These are phyloP conservation scores for Allomyces macrogynus DNA, from an alignment of 192 early-diverging fungal genomes.

Conservation along the genomic window DNA sequence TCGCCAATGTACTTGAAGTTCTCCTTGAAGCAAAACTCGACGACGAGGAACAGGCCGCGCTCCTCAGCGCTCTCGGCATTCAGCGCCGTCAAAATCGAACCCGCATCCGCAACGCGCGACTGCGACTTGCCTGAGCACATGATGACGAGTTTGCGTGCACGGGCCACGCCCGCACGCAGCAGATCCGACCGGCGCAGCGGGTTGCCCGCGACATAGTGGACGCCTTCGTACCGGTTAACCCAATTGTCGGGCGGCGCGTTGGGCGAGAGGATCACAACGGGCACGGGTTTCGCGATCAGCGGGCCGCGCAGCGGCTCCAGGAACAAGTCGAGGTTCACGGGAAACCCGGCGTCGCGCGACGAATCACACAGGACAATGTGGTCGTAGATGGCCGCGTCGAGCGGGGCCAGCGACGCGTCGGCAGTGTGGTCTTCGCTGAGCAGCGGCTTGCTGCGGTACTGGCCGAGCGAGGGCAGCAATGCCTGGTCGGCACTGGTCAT, in stretches of 20 bases:
- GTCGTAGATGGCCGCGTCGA: not conserved
- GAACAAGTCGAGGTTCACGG: not conserved
- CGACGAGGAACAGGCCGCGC: conserved; percentile 35
- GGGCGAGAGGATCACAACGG: not conserved
- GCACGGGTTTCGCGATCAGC: not conserved
- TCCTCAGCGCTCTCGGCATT: conserved; percentile 39
- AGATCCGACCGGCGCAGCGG: not conserved
- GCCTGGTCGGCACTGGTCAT: too few species aligned
- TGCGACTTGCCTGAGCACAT: not conserved
- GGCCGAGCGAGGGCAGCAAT: too few species aligned
- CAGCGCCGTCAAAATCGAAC: conserved; percentile 37
- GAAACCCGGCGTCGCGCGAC: not conserved
- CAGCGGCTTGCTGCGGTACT: too few species aligned
- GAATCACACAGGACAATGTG: not conserved
- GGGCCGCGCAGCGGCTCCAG: not conserved
- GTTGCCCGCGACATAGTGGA: not conserved
- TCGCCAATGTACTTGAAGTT: conserved; percentile 60
- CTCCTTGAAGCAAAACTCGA: conserved; percentile 50
- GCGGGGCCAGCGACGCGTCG: not conserved
- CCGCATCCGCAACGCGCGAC: conserved; percentile 26
- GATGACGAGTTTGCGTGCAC: not conserved
- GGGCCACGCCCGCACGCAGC: not conserved
- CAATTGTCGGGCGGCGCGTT: not conserved
- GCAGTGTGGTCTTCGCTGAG: too few species aligned
- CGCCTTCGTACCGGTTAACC: not conserved